A percentile compares a stretch with the other conserved stretches of the same genome.
phyloP scores from a whole-genome alignment of 768 basidiomycete species.

The Rhizopogon roseolus region DNA sequence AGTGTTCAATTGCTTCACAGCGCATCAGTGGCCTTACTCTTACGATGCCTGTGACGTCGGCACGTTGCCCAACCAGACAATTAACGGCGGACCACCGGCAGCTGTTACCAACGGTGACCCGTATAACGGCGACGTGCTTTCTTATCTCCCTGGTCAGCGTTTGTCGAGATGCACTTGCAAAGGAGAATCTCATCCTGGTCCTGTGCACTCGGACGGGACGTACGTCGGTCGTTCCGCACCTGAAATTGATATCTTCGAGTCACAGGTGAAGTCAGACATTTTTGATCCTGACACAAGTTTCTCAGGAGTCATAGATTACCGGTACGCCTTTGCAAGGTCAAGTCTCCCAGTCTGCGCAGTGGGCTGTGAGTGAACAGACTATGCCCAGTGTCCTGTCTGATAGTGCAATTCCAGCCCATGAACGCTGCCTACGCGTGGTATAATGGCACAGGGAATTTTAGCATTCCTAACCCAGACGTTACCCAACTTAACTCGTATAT shows the following conservation, averaged over 20 bases:
- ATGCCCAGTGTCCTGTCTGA: neutral
- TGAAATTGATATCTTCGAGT: constrained; percentile 90
- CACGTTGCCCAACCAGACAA: constrained; percentile 80
- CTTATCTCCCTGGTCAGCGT: constrained; percentile 84
- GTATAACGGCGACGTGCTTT: constrained; percentile 48
- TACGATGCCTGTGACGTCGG: constrained; percentile 92
- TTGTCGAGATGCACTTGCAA: constrained; percentile 86
- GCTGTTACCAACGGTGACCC: constrained; percentile 61
- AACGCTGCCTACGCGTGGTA: constrained; percentile 68
- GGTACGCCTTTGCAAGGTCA: constrained; percentile 37
- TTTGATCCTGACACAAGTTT: neutral
- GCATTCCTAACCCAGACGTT: constrained; percentile 47
- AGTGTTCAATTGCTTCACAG: constrained; percentile 3
- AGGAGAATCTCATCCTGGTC: constrained; percentile 86
- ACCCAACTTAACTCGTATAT: constrained; percentile 60
- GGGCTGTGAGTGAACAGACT: constrained; percentile 48
- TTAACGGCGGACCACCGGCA: constrained; percentile 56
- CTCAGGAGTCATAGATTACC: constrained; percentile 25
- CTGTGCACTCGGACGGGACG: constrained; percentile 67
- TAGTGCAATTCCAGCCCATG: constrained; percentile 55
- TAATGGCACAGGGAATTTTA: constrained; percentile 55
- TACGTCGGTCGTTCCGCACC: constrained; percentile 81
- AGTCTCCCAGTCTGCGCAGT: constrained; percentile 85
- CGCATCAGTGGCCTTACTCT: constrained; percentile 69
- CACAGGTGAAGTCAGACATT: constrained; percentile 43